A percentile compares a stretch with the other conserved stretches of the same genome.
Conservation (phyloP, 441 rosid species). For the Gossypium laxum region DNA sequence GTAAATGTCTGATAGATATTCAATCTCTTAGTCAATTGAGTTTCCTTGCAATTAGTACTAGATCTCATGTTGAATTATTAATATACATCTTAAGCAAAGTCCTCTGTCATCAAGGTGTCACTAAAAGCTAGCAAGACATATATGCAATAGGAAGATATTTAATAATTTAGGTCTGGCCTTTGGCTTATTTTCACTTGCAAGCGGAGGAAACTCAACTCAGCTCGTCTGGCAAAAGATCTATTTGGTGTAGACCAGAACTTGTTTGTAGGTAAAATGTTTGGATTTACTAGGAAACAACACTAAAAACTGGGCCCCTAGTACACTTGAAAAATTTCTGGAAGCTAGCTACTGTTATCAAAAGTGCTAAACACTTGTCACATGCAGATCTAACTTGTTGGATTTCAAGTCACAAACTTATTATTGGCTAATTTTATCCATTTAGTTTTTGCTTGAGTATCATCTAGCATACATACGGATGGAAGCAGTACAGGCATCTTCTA, state of each 20-base stretch:
- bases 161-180: background rate
- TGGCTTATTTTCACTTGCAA: background rate
- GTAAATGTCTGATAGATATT: constrained; percentile 31
- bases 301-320: background rate
- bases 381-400: background rate
- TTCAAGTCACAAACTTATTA: background rate
- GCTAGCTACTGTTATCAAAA: background rate
- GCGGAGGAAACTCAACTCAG: background rate
- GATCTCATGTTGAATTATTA: background rate
- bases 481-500: background rate
- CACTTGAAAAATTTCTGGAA: background rate
- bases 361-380: constrained; percentile 1
- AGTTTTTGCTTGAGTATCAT: background rate
- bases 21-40: background rate
- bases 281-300: background rate
- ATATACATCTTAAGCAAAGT: background rate
- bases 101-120: background rate
- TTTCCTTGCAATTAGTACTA: background rate
- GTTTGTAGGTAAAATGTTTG: background rate
- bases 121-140: background rate
- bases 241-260: background rate
- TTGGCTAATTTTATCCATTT: background rate
- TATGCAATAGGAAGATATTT: background rate
- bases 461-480: background rate
- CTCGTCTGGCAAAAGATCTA: background rate